Percentiles rank a stretch among this genome's conserved stretches.
phyloP scores from a whole-genome alignment of 257 asterid species.

The Scutellaria baicalensis region DNA sequence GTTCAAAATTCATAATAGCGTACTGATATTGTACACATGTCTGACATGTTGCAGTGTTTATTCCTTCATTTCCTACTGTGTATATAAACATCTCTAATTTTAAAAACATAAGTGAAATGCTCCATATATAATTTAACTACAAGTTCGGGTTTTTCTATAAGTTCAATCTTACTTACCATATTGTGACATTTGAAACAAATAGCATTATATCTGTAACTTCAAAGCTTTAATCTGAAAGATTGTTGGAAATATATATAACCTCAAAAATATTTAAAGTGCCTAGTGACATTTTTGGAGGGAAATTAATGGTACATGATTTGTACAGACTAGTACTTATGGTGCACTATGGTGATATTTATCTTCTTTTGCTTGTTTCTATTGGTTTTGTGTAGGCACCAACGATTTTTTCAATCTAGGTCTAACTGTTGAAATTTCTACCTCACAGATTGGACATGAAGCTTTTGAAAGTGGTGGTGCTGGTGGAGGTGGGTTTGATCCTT shows the following conservation, averaged over 20 bases:
- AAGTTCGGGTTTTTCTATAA: neutral
- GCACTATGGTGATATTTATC: neutral
- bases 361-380: neutral
- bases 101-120: neutral
- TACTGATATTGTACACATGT: neutral
- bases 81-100: neutral
- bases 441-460: conserved; percentile 76
- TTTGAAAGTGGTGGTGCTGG: conserved; percentile 45
- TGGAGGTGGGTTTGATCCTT: conserved; percentile 57
- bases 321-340: neutral
- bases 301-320: neutral
- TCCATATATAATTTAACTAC: neutral
- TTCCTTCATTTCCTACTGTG: neutral
- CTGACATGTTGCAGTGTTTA: neutral
- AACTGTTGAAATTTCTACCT: conserved; percentile 9
- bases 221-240: neutral
- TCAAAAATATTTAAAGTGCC: neutral
- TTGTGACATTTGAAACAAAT: neutral
- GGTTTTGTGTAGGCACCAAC: neutral
- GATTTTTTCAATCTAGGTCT: neutral
- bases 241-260: neutral
- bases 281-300: neutral
- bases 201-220: neutral
- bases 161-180: neutral
- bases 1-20: neutral